These are phyloP conservation scores for Carex pumila DNA, from an alignment of 176 grass and related monocot genomes.

Conservation along the genomic window DNA sequence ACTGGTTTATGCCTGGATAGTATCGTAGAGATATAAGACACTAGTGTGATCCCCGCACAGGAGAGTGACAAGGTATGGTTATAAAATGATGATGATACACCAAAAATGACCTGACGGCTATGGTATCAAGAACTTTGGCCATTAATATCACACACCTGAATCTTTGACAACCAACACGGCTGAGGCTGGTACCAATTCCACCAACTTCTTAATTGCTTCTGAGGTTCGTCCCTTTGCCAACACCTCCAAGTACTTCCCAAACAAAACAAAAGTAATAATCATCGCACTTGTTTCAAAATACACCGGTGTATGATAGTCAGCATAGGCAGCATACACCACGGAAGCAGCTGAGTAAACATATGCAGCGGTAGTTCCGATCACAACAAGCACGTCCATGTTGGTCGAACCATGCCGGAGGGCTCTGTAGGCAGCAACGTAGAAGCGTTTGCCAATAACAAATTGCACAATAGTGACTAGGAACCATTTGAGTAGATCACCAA, in stretches of 20 bases:
- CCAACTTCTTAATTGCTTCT: constrained; percentile 95
- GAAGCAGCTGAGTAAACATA: constrained; percentile 88
- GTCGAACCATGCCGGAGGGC: constrained; percentile 75
- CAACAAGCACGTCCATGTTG: constrained; percentile 98
- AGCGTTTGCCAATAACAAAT: constrained; percentile 75
- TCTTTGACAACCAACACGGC: constrained; percentile 90
- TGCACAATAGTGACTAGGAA: constrained; percentile 82
- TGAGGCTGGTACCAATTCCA: constrained; percentile 89
- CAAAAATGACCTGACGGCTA: not conserved
- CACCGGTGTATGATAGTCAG: constrained; percentile 58
- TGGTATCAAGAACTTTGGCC: not conserved
- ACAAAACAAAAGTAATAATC: constrained; percentile 97
- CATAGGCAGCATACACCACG: constrained; percentile 61
- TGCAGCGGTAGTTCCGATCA: constrained; percentile 81
- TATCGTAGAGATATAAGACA: not conserved
- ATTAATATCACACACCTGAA: constrained; percentile 41
- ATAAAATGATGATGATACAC: not conserved
- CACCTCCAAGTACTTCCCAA: constrained; percentile 98
- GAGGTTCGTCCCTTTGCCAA: constrained; percentile 94
- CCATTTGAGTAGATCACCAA: constrained; percentile 81
- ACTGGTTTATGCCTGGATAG: not conserved
- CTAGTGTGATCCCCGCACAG: not conserved
- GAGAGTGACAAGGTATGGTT: not conserved
- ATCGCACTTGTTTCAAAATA: constrained; percentile 99
- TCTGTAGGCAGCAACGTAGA: constrained; percentile 73